These are phyloP conservation scores for Gossypioides kirkii DNA, from an alignment of 345 rosid species.

Conservation along the genomic window DNA sequence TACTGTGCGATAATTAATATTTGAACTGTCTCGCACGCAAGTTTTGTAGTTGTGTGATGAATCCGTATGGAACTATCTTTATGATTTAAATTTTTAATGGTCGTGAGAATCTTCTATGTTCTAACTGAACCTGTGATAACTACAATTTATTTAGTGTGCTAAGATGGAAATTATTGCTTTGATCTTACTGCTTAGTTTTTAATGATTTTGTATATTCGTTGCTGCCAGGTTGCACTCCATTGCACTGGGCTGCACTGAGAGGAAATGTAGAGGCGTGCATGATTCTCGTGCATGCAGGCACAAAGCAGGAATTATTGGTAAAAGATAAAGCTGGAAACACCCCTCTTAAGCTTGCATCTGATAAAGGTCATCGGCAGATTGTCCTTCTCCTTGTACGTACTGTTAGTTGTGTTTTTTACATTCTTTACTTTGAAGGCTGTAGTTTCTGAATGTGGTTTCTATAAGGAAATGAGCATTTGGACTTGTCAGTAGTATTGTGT, in stretches of 20 bases:
- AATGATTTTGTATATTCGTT: constrained; percentile 8
- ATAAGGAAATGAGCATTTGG: constrained; percentile 1
- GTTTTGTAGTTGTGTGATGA: not conserved
- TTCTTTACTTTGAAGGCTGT: constrained; percentile 1
- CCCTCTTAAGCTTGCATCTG: constrained; percentile 80
- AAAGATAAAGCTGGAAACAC: constrained; percentile 84
- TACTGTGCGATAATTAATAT: constrained; percentile 17
- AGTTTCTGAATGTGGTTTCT: constrained; percentile 4
- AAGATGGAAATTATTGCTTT: not conserved
- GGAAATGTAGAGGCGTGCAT: constrained; percentile 80
- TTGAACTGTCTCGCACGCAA: not conserved
- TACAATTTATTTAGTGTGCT: not conserved
- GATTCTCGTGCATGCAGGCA: constrained; percentile 84
- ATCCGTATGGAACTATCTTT: not conserved
- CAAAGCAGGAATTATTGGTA: constrained; percentile 64
- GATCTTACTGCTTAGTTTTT: constrained; percentile 3
- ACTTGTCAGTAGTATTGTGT: not conserved
- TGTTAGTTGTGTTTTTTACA: constrained; percentile 19
- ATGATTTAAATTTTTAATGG: constrained; percentile 1
- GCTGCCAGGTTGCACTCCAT: constrained; percentile 82
- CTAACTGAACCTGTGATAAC: not conserved
- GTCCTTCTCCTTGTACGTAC: constrained; percentile 86
- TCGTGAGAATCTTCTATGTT: not conserved
- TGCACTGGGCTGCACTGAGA: constrained; percentile 87
- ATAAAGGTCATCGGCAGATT: constrained; percentile 89